A percentile compares a stretch with the other conserved stretches of the same genome.
Evolutionary conservation across 2,329 filamentous ascomycete genomes (phyloP).

Genomic region (Alternaria panax): DNA sequence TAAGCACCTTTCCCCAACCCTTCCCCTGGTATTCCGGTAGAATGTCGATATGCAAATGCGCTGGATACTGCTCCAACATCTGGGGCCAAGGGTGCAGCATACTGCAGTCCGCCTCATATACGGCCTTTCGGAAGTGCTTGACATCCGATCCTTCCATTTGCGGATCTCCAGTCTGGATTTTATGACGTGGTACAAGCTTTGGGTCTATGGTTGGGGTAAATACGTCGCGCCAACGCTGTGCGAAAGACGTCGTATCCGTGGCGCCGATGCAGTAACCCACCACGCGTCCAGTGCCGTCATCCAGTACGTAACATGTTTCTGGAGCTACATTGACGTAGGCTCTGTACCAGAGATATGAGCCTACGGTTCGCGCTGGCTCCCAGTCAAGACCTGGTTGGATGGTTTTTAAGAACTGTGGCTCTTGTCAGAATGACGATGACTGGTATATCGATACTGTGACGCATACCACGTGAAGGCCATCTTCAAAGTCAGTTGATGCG

Average conservation of each 20-base stretch:
- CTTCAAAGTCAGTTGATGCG: constrained; percentile 21
- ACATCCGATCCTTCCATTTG: constrained; percentile 31
- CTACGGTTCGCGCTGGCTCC: constrained; percentile 41
- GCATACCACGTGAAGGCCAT: constrained; percentile 28
- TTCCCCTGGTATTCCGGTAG: constrained; percentile 43
- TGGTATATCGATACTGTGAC: neutral
- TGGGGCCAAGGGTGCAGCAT: constrained; percentile 27
- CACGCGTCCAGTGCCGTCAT: constrained; percentile 39
- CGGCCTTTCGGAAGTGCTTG: constrained; percentile 22
- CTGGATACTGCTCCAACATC: constrained; percentile 39
- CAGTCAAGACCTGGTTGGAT: constrained; percentile 30
- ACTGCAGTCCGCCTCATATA: constrained; percentile 35
- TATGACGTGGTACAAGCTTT: constrained; percentile 24
- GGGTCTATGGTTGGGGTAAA: constrained; percentile 37
- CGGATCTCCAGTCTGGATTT: constrained; percentile 7
- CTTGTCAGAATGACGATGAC: neutral
- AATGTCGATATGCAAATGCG: constrained; percentile 51
- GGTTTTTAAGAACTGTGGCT: constrained; percentile 34
- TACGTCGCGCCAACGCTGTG: constrained; percentile 34
- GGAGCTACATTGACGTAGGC: constrained; percentile 42
- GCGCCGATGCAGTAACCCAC: constrained; percentile 52
- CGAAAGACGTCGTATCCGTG: constrained; percentile 35
- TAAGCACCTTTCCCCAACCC: constrained; percentile 41
- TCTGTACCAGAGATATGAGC: constrained; percentile 44
- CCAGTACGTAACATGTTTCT: constrained; percentile 46